These are phyloP conservation scores for Saccharomycopsis fibuligera DNA, from an alignment of 805 yeast genomes.

Conservation along the genomic window DNA sequence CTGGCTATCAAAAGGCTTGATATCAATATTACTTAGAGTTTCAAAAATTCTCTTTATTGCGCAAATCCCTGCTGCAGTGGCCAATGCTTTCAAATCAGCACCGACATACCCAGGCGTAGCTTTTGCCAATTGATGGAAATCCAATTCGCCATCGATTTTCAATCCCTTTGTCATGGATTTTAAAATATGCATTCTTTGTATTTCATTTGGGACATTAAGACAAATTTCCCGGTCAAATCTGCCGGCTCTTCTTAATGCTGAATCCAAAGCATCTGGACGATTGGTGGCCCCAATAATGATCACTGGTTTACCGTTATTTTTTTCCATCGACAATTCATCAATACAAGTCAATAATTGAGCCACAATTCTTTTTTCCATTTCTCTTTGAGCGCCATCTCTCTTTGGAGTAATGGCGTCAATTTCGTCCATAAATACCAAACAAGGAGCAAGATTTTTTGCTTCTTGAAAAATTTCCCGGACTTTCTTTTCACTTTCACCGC, in stretches of 20 bases:
- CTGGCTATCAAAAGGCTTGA: too few relatives aligned
- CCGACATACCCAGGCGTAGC: slow-evolving; percentile 97
- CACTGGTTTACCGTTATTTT: slow-evolving; percentile 89
- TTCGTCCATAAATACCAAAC: slow-evolving; percentile 89
- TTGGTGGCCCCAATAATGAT: slow-evolving; percentile 95
- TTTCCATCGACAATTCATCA: slow-evolving; percentile 85
- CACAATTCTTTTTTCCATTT: slow-evolving; percentile 95
- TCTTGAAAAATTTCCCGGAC: slow-evolving; percentile 89
- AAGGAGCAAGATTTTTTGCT: slow-evolving; percentile 85
- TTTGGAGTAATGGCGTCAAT: slow-evolving; percentile 95
- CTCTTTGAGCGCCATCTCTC: slow-evolving; percentile 96
- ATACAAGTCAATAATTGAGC: slow-evolving; percentile 92
- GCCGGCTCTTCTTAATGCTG: slow-evolving; percentile 94
- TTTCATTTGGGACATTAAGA: slow-evolving; percentile 89
- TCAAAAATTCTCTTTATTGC: slow-evolving; percentile 90
- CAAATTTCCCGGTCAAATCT: slow-evolving; percentile 94
- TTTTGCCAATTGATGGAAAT: slow-evolving; percentile 71
- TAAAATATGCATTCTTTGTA: slow-evolving; percentile 69
- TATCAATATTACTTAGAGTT: slow-evolving; percentile 31
- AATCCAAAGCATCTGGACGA: slow-evolving; percentile 90
- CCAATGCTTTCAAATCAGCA: slow-evolving; percentile 90
- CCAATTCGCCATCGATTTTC: slow-evolving; percentile 63
- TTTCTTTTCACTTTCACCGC: slow-evolving; percentile 97
- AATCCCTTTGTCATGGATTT: slow-evolving; percentile 63
- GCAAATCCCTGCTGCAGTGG: slow-evolving; percentile 89